Evolutionary conservation across 352 stramenopile species (phyloP).

Genomic region (Phytopythium sindhum): DNA sequence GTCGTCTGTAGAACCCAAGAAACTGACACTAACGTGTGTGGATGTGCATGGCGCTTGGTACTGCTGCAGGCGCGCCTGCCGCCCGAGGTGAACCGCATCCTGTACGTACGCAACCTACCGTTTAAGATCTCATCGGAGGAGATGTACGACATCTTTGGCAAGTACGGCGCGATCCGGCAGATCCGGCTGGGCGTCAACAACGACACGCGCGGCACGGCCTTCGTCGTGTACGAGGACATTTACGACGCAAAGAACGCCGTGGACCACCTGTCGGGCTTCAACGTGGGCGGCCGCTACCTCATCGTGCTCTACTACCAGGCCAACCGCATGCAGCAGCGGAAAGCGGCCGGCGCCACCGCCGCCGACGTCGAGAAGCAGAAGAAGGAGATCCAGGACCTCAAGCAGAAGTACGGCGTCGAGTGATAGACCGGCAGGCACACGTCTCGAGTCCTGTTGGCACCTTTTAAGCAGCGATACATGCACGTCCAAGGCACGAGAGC

Average conservation of each 20-base stretch:
- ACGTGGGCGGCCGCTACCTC: conserved; percentile 98
- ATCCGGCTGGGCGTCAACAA: conserved; percentile 91
- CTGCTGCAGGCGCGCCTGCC: conserved; percentile 83
- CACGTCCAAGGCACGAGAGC: background rate
- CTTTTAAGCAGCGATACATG: background rate
- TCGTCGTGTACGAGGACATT: conserved; percentile 99
- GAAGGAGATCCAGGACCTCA: conserved; percentile 79
- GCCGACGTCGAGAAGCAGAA: conserved; percentile 68
- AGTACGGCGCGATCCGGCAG: conserved; percentile 99
- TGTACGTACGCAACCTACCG: conserved; percentile 97
- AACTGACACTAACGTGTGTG: background rate
- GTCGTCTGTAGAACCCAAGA: background rate
- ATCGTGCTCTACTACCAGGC: conserved; percentile 99
- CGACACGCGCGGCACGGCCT: conserved; percentile 97
- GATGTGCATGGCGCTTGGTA: background rate
- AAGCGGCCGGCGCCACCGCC: conserved; percentile 15
- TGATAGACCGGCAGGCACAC: no score
- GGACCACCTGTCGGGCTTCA: conserved; percentile 99
- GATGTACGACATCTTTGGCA: conserved; percentile 99
- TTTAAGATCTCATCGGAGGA: conserved; percentile 99
- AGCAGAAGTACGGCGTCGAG: conserved; percentile 84
- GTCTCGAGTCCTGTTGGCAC: no score
- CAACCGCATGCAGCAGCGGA: conserved; percentile 74
- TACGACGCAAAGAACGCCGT: conserved; percentile 99
- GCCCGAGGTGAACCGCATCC: conserved; percentile 97